Base-by-base conservation (phyloP, 371 early-diverging fungal genomes). In the Fennellomyces sp. region DNA sequence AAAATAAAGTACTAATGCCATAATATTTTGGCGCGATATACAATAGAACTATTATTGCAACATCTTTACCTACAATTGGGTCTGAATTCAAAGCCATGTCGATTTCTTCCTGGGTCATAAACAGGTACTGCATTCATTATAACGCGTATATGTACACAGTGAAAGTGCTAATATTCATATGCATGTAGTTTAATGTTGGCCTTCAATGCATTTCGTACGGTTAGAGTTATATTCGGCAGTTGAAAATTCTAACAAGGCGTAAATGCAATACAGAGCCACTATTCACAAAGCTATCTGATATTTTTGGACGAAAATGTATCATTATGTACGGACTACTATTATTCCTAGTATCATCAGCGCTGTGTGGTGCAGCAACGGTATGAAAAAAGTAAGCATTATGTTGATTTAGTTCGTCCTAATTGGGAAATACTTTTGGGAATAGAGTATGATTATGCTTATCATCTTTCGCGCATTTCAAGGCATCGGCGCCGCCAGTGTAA, bases 11-110 rank as follows among this genome's bases (percentile, higher is more conserved):
- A n/a, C n/a, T n/a, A n/a, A n/a, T n/a, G n/a, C n/a, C n/a, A n/a
- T n/a, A n/a, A n/a, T n/a, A n/a, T n/a, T n/a, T n/a, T n/a, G n/a
- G n/a, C n/a, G n/a, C n/a, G n/a, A n/a, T n/a, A n/a, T n/a, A n/a
- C n/a, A n/a, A n/a, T n/a, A 85, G 85, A 64, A 91, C 91, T 0
- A 90, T 94, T 51, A 88, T 93, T 27, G 74, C 90, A 11, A 90
- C 88, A 0, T 90, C 91, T 30, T 64, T 92, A 36, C 89, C 91
- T 1, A 70, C 70, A 5, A 88, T 92, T 52, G 86, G 89, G 30
- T 82, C 82, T 17, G 88, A 90, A 23, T 92, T 93, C 59, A 64
- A 87, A 30, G 79, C 81, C 30, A 73, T 84, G 62, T 52, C 75
- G n/a, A 74, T 83, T 64, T 80, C 87, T 59, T 67, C 85, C 23